Conservation (phyloP, 108 stramenopile species). For the Nannochloropsis granulata region DNA sequence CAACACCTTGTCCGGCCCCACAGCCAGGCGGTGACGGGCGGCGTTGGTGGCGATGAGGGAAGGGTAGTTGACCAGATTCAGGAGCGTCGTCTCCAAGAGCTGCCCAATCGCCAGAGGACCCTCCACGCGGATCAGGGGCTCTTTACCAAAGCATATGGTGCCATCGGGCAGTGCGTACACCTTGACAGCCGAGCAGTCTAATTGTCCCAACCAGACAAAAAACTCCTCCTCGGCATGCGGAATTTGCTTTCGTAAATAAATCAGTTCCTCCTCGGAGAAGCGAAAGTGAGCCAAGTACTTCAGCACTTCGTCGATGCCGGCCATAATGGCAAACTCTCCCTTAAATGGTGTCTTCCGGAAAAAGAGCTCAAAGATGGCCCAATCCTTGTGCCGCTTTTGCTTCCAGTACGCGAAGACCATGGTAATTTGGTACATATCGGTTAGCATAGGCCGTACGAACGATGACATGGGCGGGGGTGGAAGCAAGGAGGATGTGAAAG, state of each 20-base stretch:
- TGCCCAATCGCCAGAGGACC: constrained; percentile 80
- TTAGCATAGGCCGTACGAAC: constrained; percentile 70
- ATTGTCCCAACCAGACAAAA: constrained; percentile 54
- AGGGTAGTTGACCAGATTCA: constrained; percentile 80
- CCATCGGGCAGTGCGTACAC: constrained; percentile 71
- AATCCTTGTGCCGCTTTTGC: constrained; percentile 55
- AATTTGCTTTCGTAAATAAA: constrained; percentile 53
- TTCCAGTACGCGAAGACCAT: constrained; percentile 98
- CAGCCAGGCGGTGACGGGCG: constrained; percentile 79
- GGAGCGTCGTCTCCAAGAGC: constrained; percentile 84
- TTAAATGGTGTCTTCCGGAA: constrained; percentile 93
- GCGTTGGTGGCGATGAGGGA: constrained; percentile 87
- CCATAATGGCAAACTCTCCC: constrained; percentile 80
- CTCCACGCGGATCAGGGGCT: constrained; percentile 51
- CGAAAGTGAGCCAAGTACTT: constrained; percentile 48
- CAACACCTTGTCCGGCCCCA: constrained; percentile 46
- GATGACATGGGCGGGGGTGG: constrained; percentile 34
- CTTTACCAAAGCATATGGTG: constrained; percentile 59
- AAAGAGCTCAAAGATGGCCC: constrained; percentile 51
- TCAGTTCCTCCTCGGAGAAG: constrained; percentile 59
- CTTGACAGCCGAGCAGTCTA: constrained; percentile 55
- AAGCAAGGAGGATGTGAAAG: constrained; percentile 14
- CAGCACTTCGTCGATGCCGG: constrained; percentile 67
- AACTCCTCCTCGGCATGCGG: constrained; percentile 54
- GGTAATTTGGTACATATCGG: constrained; percentile 94